Base-by-base conservation (phyloP, 177 flowering plant genomes). In the Vitis hybrid region DNA sequence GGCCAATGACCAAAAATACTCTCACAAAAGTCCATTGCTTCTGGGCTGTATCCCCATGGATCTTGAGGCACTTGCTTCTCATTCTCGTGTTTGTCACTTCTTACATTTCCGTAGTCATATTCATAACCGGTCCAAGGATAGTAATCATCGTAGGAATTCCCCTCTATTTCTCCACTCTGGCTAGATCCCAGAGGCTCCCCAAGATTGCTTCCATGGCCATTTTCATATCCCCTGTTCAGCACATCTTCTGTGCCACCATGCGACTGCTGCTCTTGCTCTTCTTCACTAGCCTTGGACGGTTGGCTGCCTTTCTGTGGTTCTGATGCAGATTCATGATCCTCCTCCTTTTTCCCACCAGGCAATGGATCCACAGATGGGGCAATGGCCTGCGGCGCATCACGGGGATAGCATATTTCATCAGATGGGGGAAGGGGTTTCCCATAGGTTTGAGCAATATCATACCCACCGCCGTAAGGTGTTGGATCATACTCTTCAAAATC, bases 401-500 rank as follows among this genome's bases (percentile, higher is more conserved):
- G 78, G 49, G 94, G 97, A 70, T 91, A 85, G 68, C 98, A 93
- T 50, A 72, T 89, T 52, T 66, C 74, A 12, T 80, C 84, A 1
- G 92, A 87, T 12, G 93, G 91, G 1, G 86, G 83, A 55, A 91
- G 91, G 24, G 98, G 90, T 50, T 81, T 77, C 15, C 98, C 98
- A 61, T 91, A 93, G 3, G 86, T 81, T 24, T 48, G 56, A 61
- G 70, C 66, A 3, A 60, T 65, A 76, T 93, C 89, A 66, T 79
- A 93, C 8, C 98, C 98, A 65, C 98, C 97, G 35, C 65, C 83
- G 64, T 88, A 93, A 40, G 98, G 95, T 5, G 93, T 88, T 4
- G 91, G 89, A 72, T 93, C 88, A 65, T 84, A 90, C 27, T 91
- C 92, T 12, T 74, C 81, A 56, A 79, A 86, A 2, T 82, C 86